Conservation (phyloP, 192 early-diverging fungal species). For the Linnemannia elongata region DNA sequence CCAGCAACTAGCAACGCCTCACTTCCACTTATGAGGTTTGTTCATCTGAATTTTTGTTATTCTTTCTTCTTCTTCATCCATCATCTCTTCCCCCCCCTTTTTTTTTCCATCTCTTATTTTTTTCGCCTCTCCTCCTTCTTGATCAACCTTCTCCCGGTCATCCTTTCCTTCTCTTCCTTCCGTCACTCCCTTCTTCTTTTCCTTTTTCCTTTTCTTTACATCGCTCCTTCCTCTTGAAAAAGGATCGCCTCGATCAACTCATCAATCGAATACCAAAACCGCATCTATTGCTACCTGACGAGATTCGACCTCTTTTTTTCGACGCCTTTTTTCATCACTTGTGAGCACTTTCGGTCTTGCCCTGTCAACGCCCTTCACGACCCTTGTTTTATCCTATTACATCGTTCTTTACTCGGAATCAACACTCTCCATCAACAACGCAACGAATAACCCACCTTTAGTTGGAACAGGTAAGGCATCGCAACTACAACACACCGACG, state of each 20-base stretch:
- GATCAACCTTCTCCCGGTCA: not conserved
- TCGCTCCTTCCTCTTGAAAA: not conserved
- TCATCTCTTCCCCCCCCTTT: not conserved
- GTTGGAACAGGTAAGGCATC: not conserved
- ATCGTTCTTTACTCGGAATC: not conserved
- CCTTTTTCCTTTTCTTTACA: not conserved
- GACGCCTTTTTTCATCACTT: not conserved
- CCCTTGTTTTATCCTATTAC: not conserved
- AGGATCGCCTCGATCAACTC: conserved; percentile 7
- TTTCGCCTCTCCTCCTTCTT: not conserved
- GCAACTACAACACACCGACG: not conserved
- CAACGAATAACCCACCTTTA: not conserved
- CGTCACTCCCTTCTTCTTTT: not conserved
- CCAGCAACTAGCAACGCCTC: too few relatives aligned
- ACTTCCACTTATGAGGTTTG: too few relatives aligned
- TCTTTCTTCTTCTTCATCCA: not conserved
- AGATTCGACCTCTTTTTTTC: not conserved
- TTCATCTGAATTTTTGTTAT: conserved; percentile 1
- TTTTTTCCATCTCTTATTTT: too few relatives aligned
- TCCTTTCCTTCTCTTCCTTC: not conserved
- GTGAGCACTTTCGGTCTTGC: not conserved
- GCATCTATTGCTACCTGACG: not conserved
- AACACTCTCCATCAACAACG: not conserved
- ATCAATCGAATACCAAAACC: not conserved
- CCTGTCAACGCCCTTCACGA: not conserved